Base-by-base conservation (phyloP, 352 stramenopile genomes). In the Pythium folliculosum region DNA sequence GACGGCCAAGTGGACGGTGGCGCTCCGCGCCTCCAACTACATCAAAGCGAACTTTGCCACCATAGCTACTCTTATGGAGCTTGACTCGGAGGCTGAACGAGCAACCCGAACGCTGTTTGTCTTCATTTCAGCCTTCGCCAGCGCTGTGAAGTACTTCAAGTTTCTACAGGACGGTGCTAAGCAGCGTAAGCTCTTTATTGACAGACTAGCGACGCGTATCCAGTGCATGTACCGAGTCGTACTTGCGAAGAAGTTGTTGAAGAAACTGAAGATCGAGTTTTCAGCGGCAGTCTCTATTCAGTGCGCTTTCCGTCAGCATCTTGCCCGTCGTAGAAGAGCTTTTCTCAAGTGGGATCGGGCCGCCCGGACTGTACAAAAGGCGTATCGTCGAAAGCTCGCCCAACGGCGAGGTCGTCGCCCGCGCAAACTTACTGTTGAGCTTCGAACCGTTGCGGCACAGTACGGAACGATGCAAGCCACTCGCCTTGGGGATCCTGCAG, bases 221-320 rank as follows among this genome's bases (percentile, higher is more conserved):
- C 84, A 94, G 55, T 91, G 84, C 44, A 73, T 72, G 38, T 76
- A 75, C 2, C 80, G 86, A 13, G 63, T 71, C 3, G 35, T 69
- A 1, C 63, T 65, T 12, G 73, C 86, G 0, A 67, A 69, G 25
- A 57, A 25, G 1, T 38, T 72, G 25, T 64, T 90, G 1, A 65
- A 55, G 14, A 67, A 62, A 16, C 70, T 78, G 8, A 58, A 71
- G 21, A 55, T 53, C 22, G 69, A 82, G 60, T 86, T 73, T 38
- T 30, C 52, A 1, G 75, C 79, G 0, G 78, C 82, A 0, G 32
- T 87, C 7, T 45, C 56, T 5, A 87, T 94, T 52, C 84, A 94
- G 65, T 92, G 86, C 60, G 78, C 77, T 1, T 90, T 83, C 21
- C 82, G 86, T 0, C 84, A 92, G 52, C 72, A 84, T 50, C 77